Evolutionary conservation across 2,329 filamentous ascomycete genomes (phyloP).

Genomic region (Thielaviopsis populi): DNA sequence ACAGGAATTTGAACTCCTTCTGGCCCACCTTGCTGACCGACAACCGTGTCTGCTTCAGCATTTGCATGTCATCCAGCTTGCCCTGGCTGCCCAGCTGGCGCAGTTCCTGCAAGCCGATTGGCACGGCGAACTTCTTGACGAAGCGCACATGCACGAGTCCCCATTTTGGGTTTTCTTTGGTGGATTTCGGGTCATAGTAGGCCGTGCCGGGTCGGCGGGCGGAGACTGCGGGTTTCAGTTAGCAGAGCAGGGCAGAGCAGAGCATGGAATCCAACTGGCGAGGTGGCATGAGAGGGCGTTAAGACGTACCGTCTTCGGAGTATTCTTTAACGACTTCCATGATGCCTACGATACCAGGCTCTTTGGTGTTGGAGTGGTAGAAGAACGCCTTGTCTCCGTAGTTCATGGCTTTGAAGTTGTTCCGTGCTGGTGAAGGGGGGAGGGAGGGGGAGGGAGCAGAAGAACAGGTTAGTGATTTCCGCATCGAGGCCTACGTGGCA

Average conservation of each 20-base stretch:
- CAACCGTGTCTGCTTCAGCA: slow-evolving; percentile 65
- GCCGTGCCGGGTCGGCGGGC: slow-evolving; percentile 31
- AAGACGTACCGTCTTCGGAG: slow-evolving; percentile 53
- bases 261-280: too few relatives aligned
- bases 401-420: slow-evolving; percentile 84
- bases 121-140: slow-evolving; percentile 60
- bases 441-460: background rate
- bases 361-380: slow-evolving; percentile 89
- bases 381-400: slow-evolving; percentile 88
- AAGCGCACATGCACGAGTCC: slow-evolving; percentile 80
- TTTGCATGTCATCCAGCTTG: slow-evolving; percentile 59
- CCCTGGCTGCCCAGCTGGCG: slow-evolving; percentile 44
- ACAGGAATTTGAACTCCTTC: slow-evolving; percentile 51
- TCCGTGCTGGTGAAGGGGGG: slow-evolving; percentile 42
- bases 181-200: slow-evolving; percentile 72
- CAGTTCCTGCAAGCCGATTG: slow-evolving; percentile 57
- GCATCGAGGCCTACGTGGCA: background rate
- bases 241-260: background rate
- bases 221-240: slow-evolving; percentile 21
- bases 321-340: slow-evolving; percentile 84
- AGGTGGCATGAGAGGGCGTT: background rate
- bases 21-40: slow-evolving; percentile 59
- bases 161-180: slow-evolving; percentile 46
- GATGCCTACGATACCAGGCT: slow-evolving; percentile 70
- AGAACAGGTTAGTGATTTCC: background rate